Evolutionary conservation across 768 basidiomycete genomes (phyloP), one percentile per base, ranked within the genome.

Genomic region (Amanita brunnescens): DNA sequence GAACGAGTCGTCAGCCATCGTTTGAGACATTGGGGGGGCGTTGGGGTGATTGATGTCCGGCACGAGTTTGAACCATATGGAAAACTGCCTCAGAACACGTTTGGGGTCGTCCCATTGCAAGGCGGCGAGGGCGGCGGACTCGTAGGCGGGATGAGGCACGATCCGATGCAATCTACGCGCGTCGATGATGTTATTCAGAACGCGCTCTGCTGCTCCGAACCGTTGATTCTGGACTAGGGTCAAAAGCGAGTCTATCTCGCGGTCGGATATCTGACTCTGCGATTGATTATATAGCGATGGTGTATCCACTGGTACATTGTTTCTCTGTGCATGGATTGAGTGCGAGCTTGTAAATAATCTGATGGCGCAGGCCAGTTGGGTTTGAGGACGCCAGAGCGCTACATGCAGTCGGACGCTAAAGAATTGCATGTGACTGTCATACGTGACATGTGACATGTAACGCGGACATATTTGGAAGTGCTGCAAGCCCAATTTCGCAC

Each of bases 51-150:
- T 6, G 21, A 54, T 51, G 14, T 45, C 23, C 12, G 60, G 62
- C n/a, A 61, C 47, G 13, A 61, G 57, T 16, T 49, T 56, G 26
- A 60, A 57, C 60, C 60, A 62, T 1, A 42, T 29, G 2, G 51
- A 32, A 34, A 61, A 58, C 12, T 51, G 37, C 14, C 30, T 13
- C 6, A 58, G 8, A 26, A 45, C 47, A 8, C 43, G 21, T 1
- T 47, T 38, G 21, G 32, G 33, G 18, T 49, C 34, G 18, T 61
- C 47, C 54, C 55, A 56, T 10, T 41, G 54, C n/a, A 62, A 16
- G 33, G 48, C 40, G 2, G 53, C 38, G 18, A 61, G 47, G 3
- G 57, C 62, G 18, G 60, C 62, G 35, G 54, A 48, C 24, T 53
- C 56, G 21, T 57, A 62, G 18, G 50, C 23, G 10, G 49, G 47